A percentile compares a stretch with the other conserved stretches of the same genome.
These are phyloP conservation scores for Talaromyces trachyspermus DNA, from an alignment of 495 filamentous ascomycete genomes.

Conservation along the genomic window DNA sequence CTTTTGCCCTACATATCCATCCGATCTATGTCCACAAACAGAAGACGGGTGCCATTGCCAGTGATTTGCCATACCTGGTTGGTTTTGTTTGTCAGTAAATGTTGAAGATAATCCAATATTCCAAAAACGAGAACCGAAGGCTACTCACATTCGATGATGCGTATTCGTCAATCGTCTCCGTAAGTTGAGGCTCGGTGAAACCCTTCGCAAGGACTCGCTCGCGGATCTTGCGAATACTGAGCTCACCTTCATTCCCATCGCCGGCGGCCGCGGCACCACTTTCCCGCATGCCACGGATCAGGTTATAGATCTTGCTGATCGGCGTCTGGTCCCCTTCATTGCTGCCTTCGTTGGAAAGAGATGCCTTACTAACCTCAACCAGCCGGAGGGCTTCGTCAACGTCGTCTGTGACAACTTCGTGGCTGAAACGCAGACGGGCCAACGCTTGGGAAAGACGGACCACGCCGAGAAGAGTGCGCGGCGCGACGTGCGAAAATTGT, in stretches of 20 bases:
- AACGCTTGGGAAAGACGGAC: conserved; percentile 90
- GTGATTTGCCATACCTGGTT: conserved; percentile 89
- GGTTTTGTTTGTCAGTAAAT: conserved; percentile 19
- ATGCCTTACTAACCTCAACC: conserved; percentile 85
- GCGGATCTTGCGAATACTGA: conserved; percentile 78
- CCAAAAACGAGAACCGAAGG: neutral
- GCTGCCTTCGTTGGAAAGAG: conserved; percentile 60
- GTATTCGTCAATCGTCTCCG: conserved; percentile 82
- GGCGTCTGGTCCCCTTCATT: conserved; percentile 64
- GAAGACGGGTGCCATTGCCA: conserved; percentile 73
- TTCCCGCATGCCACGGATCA: conserved; percentile 78
- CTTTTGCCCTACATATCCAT: conserved; percentile 42
- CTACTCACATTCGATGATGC: conserved; percentile 73
- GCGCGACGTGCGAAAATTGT: conserved; percentile 86
- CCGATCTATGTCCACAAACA: conserved; percentile 64
- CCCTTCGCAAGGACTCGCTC: conserved; percentile 92
- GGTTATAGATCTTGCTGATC: conserved; percentile 85
- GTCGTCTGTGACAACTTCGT: conserved; percentile 78
- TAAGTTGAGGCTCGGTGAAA: conserved; percentile 90
- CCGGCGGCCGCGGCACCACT: conserved; percentile 70
- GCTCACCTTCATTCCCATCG: conserved; percentile 63
- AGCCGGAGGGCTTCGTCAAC: conserved; percentile 92
- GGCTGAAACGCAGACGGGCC: conserved; percentile 83
- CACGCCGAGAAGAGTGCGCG: conserved; percentile 86
- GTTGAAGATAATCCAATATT: conserved; percentile 14